Evolutionary conservation across 2,329 filamentous ascomycete species (phyloP).

Genomic region (Exophiala phaeomuriformis): DNA sequence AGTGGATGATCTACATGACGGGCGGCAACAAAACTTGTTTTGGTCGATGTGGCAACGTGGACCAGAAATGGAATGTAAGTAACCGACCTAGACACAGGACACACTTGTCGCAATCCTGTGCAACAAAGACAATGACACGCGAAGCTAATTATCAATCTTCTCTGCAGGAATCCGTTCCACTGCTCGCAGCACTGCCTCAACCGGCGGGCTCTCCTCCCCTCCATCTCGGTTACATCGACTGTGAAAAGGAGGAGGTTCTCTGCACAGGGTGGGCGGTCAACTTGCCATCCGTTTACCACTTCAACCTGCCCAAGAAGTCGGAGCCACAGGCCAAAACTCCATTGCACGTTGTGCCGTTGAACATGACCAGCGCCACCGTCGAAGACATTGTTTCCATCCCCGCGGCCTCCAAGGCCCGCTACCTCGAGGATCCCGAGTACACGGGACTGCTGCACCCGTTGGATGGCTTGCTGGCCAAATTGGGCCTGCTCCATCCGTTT

Average conservation of each 20-base stretch:
- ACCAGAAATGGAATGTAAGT: conserved; percentile 47
- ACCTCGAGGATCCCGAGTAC: conserved; percentile 46
- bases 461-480: conserved; percentile 50
- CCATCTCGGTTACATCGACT: conserved; percentile 52
- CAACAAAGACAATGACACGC: no score
- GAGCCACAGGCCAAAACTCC: conserved; percentile 48
- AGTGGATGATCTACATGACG: conserved; percentile 54
- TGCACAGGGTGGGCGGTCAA: conserved; percentile 55
- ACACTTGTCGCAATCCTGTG: no score
- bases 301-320: conserved; percentile 49
- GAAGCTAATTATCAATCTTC: neutral
- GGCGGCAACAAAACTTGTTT: conserved; percentile 60
- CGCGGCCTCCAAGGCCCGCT: conserved; percentile 35
- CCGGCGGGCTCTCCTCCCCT: conserved; percentile 47
- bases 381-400: conserved; percentile 51
- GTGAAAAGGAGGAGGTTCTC: conserved; percentile 51
- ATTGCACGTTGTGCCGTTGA: conserved; percentile 49
- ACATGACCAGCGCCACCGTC: conserved; percentile 51
- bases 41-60: conserved; percentile 49
- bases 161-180: conserved; percentile 44
- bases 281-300: conserved; percentile 51
- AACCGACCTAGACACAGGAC: neutral
- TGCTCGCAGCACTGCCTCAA: conserved; percentile 39
- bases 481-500: conserved; percentile 46
- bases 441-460: conserved; percentile 56